phyloP scores from a whole-genome alignment of 257 asterid species.

The Nicotiana benthamiana region DNA sequence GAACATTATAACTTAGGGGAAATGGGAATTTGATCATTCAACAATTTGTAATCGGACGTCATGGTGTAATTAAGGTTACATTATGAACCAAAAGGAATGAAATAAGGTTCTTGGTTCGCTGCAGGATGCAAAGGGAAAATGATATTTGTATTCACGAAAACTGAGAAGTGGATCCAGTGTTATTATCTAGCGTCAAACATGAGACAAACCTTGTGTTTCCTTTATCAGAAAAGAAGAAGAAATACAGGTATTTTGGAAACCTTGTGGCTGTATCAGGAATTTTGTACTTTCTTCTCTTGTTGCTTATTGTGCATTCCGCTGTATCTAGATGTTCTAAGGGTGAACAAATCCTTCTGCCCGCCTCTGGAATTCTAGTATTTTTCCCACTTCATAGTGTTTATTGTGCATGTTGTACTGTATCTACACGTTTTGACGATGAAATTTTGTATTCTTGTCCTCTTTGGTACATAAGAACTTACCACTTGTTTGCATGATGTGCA shows the following conservation, averaged over 20 bases:
- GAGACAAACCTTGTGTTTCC: background rate
- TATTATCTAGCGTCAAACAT: background rate
- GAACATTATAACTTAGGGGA: too few relatives aligned
- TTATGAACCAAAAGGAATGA: background rate
- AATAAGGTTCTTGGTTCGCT: background rate
- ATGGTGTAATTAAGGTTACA: background rate
- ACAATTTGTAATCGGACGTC: background rate
- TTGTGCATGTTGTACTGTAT: background rate
- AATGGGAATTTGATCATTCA: background rate
- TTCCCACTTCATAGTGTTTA: background rate
- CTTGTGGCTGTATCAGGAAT: background rate
- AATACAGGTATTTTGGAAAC: too few relatives aligned
- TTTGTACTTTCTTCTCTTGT: background rate
- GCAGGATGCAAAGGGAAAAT: background rate
- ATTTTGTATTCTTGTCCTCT: background rate
- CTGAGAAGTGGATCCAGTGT: background rate
- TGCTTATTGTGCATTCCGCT: background rate
- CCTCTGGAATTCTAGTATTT: background rate
- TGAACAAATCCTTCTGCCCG: background rate
- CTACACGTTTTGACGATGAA: background rate
- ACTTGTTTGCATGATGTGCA: background rate
- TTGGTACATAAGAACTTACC: background rate
- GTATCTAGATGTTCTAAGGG: background rate
- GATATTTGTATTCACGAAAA: background rate
- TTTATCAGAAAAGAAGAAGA: background rate